Conservation (phyloP, 768 basidiomycete genomes). For the Lentinula guzmanii region DNA sequence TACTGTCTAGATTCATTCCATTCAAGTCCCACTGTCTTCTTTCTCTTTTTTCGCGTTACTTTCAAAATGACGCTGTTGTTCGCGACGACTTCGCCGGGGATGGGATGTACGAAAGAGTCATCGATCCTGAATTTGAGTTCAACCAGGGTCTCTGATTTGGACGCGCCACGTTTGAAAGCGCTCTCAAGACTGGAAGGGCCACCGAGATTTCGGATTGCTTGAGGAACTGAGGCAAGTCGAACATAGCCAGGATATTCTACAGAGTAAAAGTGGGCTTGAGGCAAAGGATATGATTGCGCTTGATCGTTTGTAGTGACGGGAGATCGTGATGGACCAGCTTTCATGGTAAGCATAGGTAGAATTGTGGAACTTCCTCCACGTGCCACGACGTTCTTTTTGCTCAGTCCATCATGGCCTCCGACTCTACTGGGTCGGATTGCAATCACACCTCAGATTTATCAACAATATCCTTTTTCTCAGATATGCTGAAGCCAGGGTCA, state of each 20-base stretch:
- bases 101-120: constrained; percentile 77
- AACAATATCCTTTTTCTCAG: constrained; percentile 34
- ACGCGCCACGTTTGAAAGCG: constrained; percentile 66
- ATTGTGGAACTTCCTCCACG: constrained; percentile 1
- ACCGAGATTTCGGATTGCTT: constrained; percentile 62
- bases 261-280: constrained; percentile 62
- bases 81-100: constrained; percentile 72
- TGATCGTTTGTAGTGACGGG: constrained; percentile 14
- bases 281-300: constrained; percentile 29
- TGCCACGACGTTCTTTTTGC: not conserved
- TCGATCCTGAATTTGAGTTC: constrained; percentile 73
- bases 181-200: constrained; percentile 65
- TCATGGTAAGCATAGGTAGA: not conserved
- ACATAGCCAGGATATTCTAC: constrained; percentile 93
- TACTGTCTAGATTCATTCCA: constrained; percentile 15
- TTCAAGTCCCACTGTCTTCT: constrained; percentile 20
- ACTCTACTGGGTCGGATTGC: not conserved
- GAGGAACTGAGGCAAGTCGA: constrained; percentile 47
- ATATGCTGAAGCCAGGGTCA: constrained; percentile 69
- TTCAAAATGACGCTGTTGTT: constrained; percentile 83
- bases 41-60: constrained; percentile 69
- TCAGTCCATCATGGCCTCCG: not conserved
- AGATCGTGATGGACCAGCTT: constrained; percentile 11
- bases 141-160: constrained; percentile 58
- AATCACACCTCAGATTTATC: not conserved